Base-by-base conservation (phyloP, 305 asterid genomes). In the Vinca major region DNA sequence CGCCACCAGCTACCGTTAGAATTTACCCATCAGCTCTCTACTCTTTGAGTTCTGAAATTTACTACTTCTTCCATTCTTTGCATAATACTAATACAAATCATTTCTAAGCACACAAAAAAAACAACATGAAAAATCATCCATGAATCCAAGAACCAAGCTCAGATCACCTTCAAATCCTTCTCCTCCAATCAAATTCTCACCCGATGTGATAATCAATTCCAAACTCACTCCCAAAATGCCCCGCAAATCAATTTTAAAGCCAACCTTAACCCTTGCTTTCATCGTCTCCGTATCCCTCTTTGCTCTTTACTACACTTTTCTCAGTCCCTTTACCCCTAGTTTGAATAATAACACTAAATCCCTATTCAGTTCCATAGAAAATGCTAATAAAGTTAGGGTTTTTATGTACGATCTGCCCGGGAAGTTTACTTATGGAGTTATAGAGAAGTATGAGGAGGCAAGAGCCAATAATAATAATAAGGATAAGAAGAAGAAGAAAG, bases 351-450 rank as follows among this genome's bases (percentile, higher is more conserved):
- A 1, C 19, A 3, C 40, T 14, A 6, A 10, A 48, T 7, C 62
- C 36, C 10, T 45, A 1, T 37, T 58, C 5, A n/a, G 53, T 11
- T 47, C 45, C 20, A 36, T 56, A 10, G 10, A 41, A 14, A 52
- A 65, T 62, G n/a, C 36, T 26, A 4, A 33, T 50, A 74, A 70
- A 69, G 92, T 85, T 48, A 86, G 70, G 63, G 58, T 90, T 17
- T 93, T 83, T 57, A 78, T 87, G 92, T 93, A 93, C 71, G 92
- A 86, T 76, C 75, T 93, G 83, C 97, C 97, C 5, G 75, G 91
- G 77, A 82, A 82, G 78, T 93, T 88, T 33, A 93, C 97, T 1
- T 89, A 89, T 69, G 99, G 95, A 41, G 99, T 93, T 37, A 89
- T 93, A 49, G 94, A 89, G 80, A 86, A 88, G 81, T 93, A 90